Percentiles rank a stretch among this genome's conserved stretches.
Evolutionary conservation across 345 rosid species (phyloP).

Genomic region (Pistacia atlantica): DNA sequence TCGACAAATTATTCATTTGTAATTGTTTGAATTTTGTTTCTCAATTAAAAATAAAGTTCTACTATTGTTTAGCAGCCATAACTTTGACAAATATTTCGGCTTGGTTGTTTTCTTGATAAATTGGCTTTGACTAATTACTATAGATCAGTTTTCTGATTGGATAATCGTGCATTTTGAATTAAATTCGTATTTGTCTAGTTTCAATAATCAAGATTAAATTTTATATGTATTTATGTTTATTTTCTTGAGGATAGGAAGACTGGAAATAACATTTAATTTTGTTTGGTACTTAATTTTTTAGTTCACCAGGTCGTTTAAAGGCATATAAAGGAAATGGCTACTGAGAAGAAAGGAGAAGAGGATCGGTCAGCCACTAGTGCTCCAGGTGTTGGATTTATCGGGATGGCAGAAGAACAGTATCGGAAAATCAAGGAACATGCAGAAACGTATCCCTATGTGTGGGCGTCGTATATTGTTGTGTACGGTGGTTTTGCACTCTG

Average conservation of each 20-base stretch:
- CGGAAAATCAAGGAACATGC: slow-evolving; percentile 71
- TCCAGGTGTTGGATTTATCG: slow-evolving; percentile 37
- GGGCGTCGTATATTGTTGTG: slow-evolving; percentile 86
- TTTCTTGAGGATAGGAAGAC: background rate
- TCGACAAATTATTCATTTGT: no score
- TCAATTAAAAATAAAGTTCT: no score
- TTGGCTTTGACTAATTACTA: no score
- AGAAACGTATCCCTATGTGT: slow-evolving; percentile 81
- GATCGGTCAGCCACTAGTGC: slow-evolving; percentile 32
- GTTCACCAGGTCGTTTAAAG: background rate
- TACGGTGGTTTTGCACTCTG: slow-evolving; percentile 84
- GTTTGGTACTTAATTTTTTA: background rate
- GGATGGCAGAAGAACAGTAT: slow-evolving; percentile 47
- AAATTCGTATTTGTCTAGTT: no score
- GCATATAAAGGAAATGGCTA: slow-evolving; percentile 31
- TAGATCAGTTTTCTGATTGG: no score
- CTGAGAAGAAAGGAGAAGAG: slow-evolving; percentile 37
- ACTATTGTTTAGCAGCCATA: no score
- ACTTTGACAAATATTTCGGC: no score
- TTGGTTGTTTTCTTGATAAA: no score
- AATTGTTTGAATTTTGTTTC: no score
- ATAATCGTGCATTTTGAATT: no score
- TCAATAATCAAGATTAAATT: no score
- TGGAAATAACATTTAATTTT: background rate
- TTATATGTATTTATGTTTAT: no score